Conservation (phyloP, 208 protist genomes). For the Crithidia thermophila region DNA sequence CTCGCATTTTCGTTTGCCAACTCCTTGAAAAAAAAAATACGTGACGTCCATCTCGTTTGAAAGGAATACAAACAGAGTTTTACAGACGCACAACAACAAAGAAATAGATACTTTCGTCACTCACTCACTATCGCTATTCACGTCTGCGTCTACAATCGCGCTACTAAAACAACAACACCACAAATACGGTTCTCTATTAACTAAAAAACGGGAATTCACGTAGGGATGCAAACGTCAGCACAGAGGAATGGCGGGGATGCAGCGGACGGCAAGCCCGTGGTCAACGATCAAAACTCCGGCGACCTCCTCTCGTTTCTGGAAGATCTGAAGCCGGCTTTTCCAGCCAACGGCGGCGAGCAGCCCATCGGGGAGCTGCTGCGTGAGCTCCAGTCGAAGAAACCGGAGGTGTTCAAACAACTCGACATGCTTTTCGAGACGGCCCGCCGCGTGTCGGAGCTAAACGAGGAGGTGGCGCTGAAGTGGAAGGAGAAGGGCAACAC, state of each 20-base stretch:
- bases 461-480: slow-evolving; percentile 55
- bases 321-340: slow-evolving; percentile 34
- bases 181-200: too few species aligned
- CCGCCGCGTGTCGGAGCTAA: slow-evolving; percentile 35
- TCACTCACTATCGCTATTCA: too few species aligned
- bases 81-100: too few species aligned
- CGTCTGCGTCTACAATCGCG: too few species aligned
- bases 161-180: too few species aligned
- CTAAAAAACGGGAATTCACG: too few species aligned
- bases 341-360: slow-evolving; percentile 39
- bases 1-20: too few species aligned
- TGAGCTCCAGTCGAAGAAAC: slow-evolving; percentile 29
- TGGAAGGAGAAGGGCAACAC: slow-evolving; percentile 86
- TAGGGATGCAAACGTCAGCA: neutral
- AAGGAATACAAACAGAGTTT: too few species aligned
- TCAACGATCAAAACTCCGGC: slow-evolving; percentile 49
- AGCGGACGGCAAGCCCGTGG: neutral
- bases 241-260: neutral
- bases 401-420: slow-evolving; percentile 39
- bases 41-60: too few species aligned
- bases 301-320: slow-evolving; percentile 52
- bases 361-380: slow-evolving; percentile 56
- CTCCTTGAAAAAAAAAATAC: too few species aligned
- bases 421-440: slow-evolving; percentile 43
- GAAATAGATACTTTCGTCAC: too few species aligned